Evolutionary conservation across 192 early-diverging fungal species (phyloP).

Genomic region (Podochytrium sp.): DNA sequence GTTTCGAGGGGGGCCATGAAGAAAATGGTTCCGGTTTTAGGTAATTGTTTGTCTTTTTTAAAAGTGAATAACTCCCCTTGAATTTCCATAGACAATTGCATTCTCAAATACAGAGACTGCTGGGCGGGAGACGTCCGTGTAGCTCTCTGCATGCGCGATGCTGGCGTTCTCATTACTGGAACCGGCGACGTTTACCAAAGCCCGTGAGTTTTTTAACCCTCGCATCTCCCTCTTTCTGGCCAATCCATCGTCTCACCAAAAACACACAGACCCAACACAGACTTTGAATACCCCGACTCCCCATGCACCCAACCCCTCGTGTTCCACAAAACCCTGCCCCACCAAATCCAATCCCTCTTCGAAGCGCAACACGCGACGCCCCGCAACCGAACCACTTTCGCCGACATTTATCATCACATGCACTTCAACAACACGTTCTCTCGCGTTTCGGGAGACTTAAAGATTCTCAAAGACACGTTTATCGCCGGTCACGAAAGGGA

Average conservation of each 20-base stretch:
- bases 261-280: slow-evolving; percentile 26
- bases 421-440: not conserved
- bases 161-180: slow-evolving; percentile 29
- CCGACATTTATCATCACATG: slow-evolving; percentile 15
- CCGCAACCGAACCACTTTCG: not conserved
- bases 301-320: slow-evolving; percentile 42
- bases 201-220: slow-evolving; percentile 40
- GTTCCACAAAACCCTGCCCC: slow-evolving; percentile 44
- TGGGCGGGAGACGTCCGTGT: slow-evolving; percentile 46
- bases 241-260: too few species aligned
- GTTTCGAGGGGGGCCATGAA: slow-evolving; percentile 50
- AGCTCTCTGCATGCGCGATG: slow-evolving; percentile 46
- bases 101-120: slow-evolving; percentile 27
- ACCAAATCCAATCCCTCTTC: slow-evolving; percentile 37
- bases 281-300: slow-evolving; percentile 26
- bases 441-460: not conserved
- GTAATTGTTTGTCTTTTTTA: too few species aligned
- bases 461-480: not conserved
- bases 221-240: too few species aligned
- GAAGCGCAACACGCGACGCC: not conserved
- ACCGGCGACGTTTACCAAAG: slow-evolving; percentile 22
- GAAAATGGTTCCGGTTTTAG: slow-evolving; percentile 37
- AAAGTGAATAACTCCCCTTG: too few species aligned
- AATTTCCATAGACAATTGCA: slow-evolving; percentile 34
- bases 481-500: not conserved